A percentile compares a stretch with the other conserved stretches of the same genome.
phyloP scores from a whole-genome alignment of 164 flowering plant genomes.

The Annona squamosa region DNA sequence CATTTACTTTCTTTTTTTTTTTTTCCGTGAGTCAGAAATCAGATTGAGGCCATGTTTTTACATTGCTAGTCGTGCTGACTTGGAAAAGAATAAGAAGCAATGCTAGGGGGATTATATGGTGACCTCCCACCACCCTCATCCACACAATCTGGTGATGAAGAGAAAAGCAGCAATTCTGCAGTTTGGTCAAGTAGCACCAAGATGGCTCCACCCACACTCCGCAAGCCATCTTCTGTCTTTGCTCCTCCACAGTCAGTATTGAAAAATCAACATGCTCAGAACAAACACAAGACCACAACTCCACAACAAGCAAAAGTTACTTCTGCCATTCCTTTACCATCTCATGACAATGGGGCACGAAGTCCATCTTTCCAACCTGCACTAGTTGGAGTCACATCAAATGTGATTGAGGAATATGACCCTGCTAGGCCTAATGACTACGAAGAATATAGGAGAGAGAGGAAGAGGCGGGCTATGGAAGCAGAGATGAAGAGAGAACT shows the following conservation, averaged over 20 bases:
- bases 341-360: slow-evolving; percentile 15
- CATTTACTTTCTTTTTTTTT: neutral
- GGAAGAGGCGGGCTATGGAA: slow-evolving; percentile 44
- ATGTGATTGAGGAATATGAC: slow-evolving; percentile 86
- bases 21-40: neutral
- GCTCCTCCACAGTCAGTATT: slow-evolving; percentile 59
- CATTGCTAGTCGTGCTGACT: neutral
- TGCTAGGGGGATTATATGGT: slow-evolving; percentile 93
- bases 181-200: slow-evolving; percentile 85
- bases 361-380: slow-evolving; percentile 37
- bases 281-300: slow-evolving; percentile 24
- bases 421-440: slow-evolving; percentile 95
- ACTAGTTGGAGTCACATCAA: slow-evolving; percentile 67
- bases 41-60: neutral
- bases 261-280: slow-evolving; percentile 33
- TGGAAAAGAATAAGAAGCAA: slow-evolving; percentile 12
- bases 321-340: neutral
- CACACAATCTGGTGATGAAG: slow-evolving; percentile 50
- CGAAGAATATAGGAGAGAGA: slow-evolving; percentile 76
- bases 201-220: slow-evolving; percentile 88
- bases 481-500: slow-evolving; percentile 60
- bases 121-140: slow-evolving; percentile 87
- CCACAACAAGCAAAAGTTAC: slow-evolving; percentile 16
- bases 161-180: slow-evolving; percentile 28
- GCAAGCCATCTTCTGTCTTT: slow-evolving; percentile 55